A percentile compares a stretch with the other conserved stretches of the same genome.
Evolutionary conservation across 1,139 yeast genomes (phyloP).

Genomic region (Yarrowia galli): DNA sequence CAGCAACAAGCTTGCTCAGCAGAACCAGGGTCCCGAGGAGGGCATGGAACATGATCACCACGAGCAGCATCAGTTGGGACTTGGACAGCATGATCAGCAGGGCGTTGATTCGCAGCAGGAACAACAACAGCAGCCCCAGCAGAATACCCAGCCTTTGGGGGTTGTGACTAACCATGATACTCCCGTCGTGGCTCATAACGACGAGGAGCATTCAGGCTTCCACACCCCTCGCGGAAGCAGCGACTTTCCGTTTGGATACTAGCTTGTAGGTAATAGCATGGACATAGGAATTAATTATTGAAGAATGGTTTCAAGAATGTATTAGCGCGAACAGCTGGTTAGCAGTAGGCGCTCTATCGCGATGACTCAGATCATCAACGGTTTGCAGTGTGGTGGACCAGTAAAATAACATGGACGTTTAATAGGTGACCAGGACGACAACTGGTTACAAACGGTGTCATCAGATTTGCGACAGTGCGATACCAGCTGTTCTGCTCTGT

Average conservation of each 20-base stretch:
- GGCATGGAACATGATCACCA: constrained; percentile 27
- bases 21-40: constrained; percentile 29
- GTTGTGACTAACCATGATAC: constrained; percentile 26
- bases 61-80: constrained; percentile 6
- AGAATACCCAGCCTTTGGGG: constrained; percentile 16
- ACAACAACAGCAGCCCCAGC: constrained; percentile 1
- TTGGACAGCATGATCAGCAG: constrained; percentile 12
- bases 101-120: background rate
- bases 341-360: too few relatives aligned
- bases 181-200: constrained; percentile 23
- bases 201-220: constrained; percentile 35
- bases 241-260: constrained; percentile 37
- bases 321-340: too few relatives aligned
- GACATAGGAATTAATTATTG: constrained; percentile 26
- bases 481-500: too few relatives aligned
- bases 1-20: background rate
- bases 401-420: too few relatives aligned
- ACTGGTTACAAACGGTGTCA: too few relatives aligned
- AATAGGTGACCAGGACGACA: too few relatives aligned
- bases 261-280: constrained; percentile 36
- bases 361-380: too few relatives aligned
- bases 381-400: too few relatives aligned
- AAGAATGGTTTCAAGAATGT: too few relatives aligned
- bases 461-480: too few relatives aligned
- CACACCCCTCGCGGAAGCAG: constrained; percentile 37